Conservation (phyloP, 257 asterid species). For the Gynochthodes officinalis region DNA sequence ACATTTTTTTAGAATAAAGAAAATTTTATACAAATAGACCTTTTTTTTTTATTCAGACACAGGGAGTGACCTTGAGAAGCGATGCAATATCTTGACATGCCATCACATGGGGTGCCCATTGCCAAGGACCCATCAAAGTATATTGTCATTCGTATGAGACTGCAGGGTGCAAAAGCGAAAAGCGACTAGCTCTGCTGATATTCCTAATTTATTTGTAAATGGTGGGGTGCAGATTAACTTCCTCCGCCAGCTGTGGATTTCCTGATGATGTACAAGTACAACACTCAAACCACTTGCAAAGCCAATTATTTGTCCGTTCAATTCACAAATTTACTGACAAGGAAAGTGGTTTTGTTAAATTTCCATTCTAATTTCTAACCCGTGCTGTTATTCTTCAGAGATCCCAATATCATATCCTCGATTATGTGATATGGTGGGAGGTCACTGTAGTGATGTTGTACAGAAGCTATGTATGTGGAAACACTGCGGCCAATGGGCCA, state of each 20-base stretch:
- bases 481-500: background rate
- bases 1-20: too few species aligned
- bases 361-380: background rate
- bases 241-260: conserved; percentile 34
- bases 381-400: too few species aligned
- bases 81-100: background rate
- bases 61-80: too few species aligned
- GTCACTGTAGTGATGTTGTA: background rate
- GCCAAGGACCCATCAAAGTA: conserved; percentile 22
- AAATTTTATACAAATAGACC: too few species aligned
- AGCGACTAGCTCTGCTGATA: background rate
- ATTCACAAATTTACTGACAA: too few species aligned
- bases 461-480: background rate
- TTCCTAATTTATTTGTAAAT: background rate
- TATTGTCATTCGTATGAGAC: background rate
- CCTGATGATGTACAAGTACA: conserved; percentile 18
- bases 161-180: background rate
- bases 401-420: too few species aligned
- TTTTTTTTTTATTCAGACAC: too few species aligned
- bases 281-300: background rate
- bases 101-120: conserved; percentile 25
- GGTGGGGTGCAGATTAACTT: conserved; percentile 41
- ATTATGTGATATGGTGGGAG: background rate
- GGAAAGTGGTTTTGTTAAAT: too few species aligned
- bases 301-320: background rate